Conservation (phyloP, 768 basidiomycete genomes). For the Coprinopsis sp. region DNA sequence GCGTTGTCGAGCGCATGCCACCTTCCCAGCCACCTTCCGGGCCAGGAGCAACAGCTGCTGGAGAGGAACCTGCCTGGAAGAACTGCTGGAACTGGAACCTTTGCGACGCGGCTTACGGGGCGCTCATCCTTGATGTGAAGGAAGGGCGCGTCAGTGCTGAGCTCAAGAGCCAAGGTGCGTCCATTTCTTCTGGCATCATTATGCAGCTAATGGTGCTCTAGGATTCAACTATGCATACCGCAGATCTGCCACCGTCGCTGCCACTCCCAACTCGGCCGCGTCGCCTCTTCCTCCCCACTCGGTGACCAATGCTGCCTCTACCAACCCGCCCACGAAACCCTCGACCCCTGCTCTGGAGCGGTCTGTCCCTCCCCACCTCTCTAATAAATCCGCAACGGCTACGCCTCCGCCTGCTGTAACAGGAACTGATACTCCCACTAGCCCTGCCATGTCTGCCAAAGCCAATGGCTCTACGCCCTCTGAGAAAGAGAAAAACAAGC, state of each 20-base stretch:
- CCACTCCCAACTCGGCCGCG: constrained; percentile 56
- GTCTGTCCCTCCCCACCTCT: constrained; percentile 25
- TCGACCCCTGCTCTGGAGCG: constrained; percentile 32
- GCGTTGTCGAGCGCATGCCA: constrained; percentile 80
- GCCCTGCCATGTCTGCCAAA: constrained; percentile 32
- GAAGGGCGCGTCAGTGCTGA: constrained; percentile 92
- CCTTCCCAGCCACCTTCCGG: constrained; percentile 40
- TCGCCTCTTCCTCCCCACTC: constrained; percentile 42
- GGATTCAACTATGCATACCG: constrained; percentile 97
- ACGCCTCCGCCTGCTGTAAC: constrained; percentile 29
- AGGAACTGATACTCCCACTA: constrained; percentile 31
- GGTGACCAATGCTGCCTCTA: constrained; percentile 31
- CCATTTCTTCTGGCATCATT: neutral
- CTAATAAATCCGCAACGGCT: constrained; percentile 35
- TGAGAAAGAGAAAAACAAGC: constrained; percentile 55
- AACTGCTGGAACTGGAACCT: constrained; percentile 99
- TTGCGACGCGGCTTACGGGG: constrained; percentile 92
- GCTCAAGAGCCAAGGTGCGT: constrained; percentile 83
- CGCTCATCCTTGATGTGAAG: constrained; percentile 81
- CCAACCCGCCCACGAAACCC: constrained; percentile 32
- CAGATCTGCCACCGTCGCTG: constrained; percentile 56
- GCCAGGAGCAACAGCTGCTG: constrained; percentile 46
- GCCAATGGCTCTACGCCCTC: constrained; percentile 34
- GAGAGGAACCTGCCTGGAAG: constrained; percentile 95
- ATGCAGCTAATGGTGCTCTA: constrained; percentile 22